phyloP scores from a whole-genome alignment of 2,329 filamentous ascomycete species.

The Claviceps digitariae region DNA sequence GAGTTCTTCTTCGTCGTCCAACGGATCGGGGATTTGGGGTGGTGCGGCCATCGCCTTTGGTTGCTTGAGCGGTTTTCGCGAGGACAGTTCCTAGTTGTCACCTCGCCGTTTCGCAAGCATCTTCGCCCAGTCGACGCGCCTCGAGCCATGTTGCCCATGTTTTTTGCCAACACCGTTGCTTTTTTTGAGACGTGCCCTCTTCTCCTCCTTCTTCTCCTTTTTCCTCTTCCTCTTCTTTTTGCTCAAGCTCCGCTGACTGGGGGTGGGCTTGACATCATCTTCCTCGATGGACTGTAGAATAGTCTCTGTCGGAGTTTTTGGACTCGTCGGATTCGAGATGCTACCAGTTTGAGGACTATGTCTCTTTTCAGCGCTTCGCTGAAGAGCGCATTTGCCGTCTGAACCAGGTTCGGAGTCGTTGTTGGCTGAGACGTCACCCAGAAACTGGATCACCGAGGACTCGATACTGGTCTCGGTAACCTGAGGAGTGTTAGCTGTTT shows the following conservation, averaged over 20 bases:
- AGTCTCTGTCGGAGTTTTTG: neutral
- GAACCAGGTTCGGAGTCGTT: neutral
- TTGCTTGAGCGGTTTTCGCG: neutral
- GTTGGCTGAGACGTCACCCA: neutral
- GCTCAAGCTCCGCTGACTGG: neutral
- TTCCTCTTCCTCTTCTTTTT: neutral
- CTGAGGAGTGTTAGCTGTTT: neutral
- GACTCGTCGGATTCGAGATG: neutral
- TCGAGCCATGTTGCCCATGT: no score
- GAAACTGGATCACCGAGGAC: neutral
- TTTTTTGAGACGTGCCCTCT: neutral
- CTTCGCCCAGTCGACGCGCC: neutral
- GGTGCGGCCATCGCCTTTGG: neutral
- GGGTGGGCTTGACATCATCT: neutral
- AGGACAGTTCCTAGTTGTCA: neutral
- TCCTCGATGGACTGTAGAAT: neutral
- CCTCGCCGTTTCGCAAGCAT: neutral
- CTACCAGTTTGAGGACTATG: neutral
- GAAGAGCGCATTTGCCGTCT: neutral
- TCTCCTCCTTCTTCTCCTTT: neutral
- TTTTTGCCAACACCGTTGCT: neutral
- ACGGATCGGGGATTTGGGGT: neutral
- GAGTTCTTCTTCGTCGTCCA: neutral
- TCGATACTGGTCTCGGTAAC: neutral
- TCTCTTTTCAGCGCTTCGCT: neutral